These are phyloP conservation scores for Lagenidium giganteum DNA, from an alignment of 352 stramenopile genomes.

Conservation along the genomic window DNA sequence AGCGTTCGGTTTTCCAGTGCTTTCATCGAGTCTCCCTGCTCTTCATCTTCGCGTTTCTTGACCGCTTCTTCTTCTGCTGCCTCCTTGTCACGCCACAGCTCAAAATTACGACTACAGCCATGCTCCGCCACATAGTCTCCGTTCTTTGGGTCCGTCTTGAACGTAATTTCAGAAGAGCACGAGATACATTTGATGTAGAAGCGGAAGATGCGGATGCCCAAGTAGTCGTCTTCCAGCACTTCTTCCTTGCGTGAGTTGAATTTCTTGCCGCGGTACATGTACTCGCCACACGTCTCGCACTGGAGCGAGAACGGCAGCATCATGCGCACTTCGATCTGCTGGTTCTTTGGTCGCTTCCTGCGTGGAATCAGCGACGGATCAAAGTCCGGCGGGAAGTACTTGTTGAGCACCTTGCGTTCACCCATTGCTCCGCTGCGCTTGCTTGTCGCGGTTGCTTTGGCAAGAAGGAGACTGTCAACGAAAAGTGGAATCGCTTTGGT, in stretches of 20 bases:
- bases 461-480: too few relatives aligned
- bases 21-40: conserved; percentile 97
- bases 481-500: too few relatives aligned
- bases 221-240: conserved; percentile 94
- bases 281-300: conserved; percentile 96
- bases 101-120: conserved; percentile 96
- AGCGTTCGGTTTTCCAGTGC: conserved; percentile 97
- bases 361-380: conserved; percentile 95
- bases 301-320: conserved; percentile 99
- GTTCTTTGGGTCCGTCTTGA: conserved; percentile 99
- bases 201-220: conserved; percentile 94
- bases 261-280: conserved; percentile 99
- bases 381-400: conserved; percentile 99
- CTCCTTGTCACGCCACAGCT: conserved; percentile 92
- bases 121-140: conserved; percentile 97
- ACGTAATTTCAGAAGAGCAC: conserved; percentile 94
- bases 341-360: conserved; percentile 92
- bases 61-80: conserved; percentile 65
- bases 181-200: conserved; percentile 98
- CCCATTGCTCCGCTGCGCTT: conserved; percentile 91
- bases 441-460: background rate
- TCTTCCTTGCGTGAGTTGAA: conserved; percentile 99
- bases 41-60: conserved; percentile 84
- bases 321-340: conserved; percentile 97
- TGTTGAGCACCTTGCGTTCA: conserved; percentile 99